Base-by-base conservation (phyloP, 352 stramenopile genomes). In the Lagenidium sp. region DNA sequence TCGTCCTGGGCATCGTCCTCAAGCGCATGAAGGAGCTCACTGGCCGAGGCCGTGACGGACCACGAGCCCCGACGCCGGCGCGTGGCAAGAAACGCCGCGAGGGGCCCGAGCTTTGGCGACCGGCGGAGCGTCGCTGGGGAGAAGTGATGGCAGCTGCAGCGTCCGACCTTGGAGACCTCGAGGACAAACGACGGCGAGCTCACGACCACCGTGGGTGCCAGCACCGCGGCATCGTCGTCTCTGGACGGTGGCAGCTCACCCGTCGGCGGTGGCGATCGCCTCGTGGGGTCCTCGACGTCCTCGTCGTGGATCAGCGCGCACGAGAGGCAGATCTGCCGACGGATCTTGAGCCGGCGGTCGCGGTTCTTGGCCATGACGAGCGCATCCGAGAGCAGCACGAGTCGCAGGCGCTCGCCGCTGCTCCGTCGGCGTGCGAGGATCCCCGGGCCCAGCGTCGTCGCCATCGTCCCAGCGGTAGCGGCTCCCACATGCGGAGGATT, bases 361-460 rank as follows among this genome's bases (percentile, higher is more conserved):
- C 57, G 44, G 13, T 58, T 64, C 48, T 77, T 82, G 30, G 66
- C 65, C 47, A 87, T 79, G 35, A 87, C 39, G 10, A 87, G 47
- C 41, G 69, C 67, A 18, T 87, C 71, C 11, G 74, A 87, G 5
- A 87, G 54, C 41, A 87, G 29, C 13, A 87, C 68, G 22, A 87
- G 53, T 6, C 57, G 66, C 31, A 66, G 36, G 15, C 53, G 60
- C 29, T 81, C 70, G 4, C 56, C 60, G 21, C 44, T 48, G 25
- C 35, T 64, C 41, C 61, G 53, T 23, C 47, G 60, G 26, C 45
- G 42, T 42, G 35, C 36, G 37, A 52, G 56, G 4, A 51, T 20
- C 18, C 26, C 36, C 16, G 45, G 7, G 2, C 41, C 12, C 41
- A 41, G 31, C 13, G 54, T 31, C 3, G 46, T 21, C 4, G 48